Evolutionary conservation across 2,329 filamentous ascomycete genomes (phyloP), one percentile per base, ranked within the genome.

Genomic region (Pleurostoma richardsiae): DNA sequence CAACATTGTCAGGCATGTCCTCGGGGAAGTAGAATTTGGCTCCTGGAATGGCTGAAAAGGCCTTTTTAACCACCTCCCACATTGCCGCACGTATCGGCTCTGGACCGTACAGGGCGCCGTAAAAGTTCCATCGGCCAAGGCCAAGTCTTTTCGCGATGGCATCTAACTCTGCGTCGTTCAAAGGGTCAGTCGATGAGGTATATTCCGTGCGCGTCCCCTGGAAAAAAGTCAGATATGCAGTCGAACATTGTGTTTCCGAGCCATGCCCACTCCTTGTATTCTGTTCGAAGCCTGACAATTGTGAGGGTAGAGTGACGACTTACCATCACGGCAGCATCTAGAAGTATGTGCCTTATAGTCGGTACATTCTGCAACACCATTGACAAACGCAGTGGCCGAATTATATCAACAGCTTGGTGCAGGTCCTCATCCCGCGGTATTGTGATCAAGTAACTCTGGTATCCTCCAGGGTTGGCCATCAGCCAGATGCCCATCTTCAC

Each of bases 401-500:
- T 68, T 48, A 62, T 63, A 19, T 68, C 65, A 41, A 72, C 30
- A 41, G 30, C 5, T 47, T 38, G 48, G 30, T 45, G 31, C 78
- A 69, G 0, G 71, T 75, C 52, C 64, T 65, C 50, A 58, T 54
- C 61, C 64, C 41, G 5, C 69, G 61, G 39, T 68, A 51, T 42
- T 67, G 67, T 10, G 59, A 59, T 39, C 46, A 51, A 30, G 50
- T 41, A 40, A 26, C 59, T 60, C 43, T 76, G 70, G 49, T 73
- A 71, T 1, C 71, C 73, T 6, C 68, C 72, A 0, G 73, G 73
- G 41, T 76, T 75, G 2, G 71, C 70, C 76, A 79, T 79, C 31
- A 80, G 62, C 61, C 59, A 59, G 52, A 78, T 68, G 0, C 74
- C 75, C 64, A 78, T 74, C 58, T 77, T 77, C 3, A 71, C 74